Evolutionary conservation across 2,329 filamentous ascomycete species (phyloP).

Genomic region (Xylogone sp.): DNA sequence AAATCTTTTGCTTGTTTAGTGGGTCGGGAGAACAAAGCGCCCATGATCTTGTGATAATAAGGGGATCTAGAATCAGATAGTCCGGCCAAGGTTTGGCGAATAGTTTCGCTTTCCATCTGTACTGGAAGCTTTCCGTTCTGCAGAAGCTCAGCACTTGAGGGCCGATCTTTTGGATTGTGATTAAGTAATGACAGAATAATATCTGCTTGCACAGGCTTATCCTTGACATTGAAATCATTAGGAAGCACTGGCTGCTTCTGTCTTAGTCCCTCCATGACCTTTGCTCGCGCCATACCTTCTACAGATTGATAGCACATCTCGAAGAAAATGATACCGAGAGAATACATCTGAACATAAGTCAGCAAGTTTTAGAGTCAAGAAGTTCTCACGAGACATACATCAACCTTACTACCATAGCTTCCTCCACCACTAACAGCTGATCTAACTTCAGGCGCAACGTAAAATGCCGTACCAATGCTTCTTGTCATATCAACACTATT

Average conservation of each 20-base stretch:
- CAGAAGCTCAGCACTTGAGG: conserved; percentile 76
- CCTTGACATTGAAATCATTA: conserved; percentile 65
- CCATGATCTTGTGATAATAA: conserved; percentile 86
- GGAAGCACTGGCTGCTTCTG: conserved; percentile 67
- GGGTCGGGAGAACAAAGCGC: conserved; percentile 70
- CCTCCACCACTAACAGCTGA: conserved; percentile 60
- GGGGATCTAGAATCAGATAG: conserved; percentile 79
- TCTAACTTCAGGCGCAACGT: conserved; percentile 88
- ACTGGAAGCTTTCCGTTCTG: conserved; percentile 84
- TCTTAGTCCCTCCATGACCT: conserved; percentile 65
- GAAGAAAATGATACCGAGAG: conserved; percentile 94
- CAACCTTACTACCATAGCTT: conserved; percentile 88
- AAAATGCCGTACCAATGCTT: conserved; percentile 76
- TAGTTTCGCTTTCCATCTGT: conserved; percentile 89
- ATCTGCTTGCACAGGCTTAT: conserved; percentile 65
- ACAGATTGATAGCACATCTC: conserved; percentile 82
- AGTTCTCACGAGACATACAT: conserved; percentile 33
- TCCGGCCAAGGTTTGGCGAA: conserved; percentile 76
- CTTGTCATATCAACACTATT: conserved; percentile 59
- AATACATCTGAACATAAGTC: conserved; percentile 70
- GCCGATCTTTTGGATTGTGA: conserved; percentile 78
- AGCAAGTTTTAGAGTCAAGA: conserved; percentile 27
- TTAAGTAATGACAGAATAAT: conserved; percentile 78
- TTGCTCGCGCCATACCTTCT: conserved; percentile 59
- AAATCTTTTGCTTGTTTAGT: conserved; percentile 78